phyloP scores from a whole-genome alignment of 202 grass and related monocot genomes.

The Cymbopogon flexuosus region DNA sequence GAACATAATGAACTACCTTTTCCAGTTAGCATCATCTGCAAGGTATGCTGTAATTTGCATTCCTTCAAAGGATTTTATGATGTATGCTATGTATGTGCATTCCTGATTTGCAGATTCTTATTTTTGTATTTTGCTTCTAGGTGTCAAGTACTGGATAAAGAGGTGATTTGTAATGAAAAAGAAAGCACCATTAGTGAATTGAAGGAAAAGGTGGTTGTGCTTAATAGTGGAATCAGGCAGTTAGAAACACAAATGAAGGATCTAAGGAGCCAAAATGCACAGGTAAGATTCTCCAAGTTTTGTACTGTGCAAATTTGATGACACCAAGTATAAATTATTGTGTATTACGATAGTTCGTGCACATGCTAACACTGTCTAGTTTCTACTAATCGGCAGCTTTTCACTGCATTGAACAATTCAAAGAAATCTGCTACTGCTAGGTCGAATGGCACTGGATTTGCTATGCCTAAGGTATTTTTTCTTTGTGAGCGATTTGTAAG shows the following conservation, averaged over 20 bases:
- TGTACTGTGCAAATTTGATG: conserved; percentile 11
- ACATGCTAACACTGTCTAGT: conserved; percentile 26
- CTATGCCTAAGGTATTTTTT: conserved; percentile 41
- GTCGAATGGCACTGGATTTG: neutral
- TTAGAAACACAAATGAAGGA: conserved; percentile 60
- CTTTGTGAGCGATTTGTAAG: neutral
- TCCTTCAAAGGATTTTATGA: conserved; percentile 5
- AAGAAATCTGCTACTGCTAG: conserved; percentile 45
- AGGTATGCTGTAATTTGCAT: conserved; percentile 47
- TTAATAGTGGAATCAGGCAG: conserved; percentile 57
- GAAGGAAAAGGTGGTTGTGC: conserved; percentile 76
- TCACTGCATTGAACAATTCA: conserved; percentile 52
- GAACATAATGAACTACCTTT: conserved; percentile 79
- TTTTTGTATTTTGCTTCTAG: conserved; percentile 35
- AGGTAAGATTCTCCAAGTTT: conserved; percentile 39
- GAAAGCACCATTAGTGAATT: conserved; percentile 57
- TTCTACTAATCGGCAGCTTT: conserved; percentile 42
- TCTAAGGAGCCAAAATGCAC: conserved; percentile 55
- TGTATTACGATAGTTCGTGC: conserved; percentile 5
- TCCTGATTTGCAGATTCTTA: conserved; percentile 13
- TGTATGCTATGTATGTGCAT: neutral
- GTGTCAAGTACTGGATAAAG: conserved; percentile 69
- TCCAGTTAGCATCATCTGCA: conserved; percentile 66
- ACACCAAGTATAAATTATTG: neutral
- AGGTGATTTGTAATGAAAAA: conserved; percentile 57